A percentile compares a stretch with the other conserved stretches of the same genome.
Evolutionary conservation across 345 rosid species (phyloP).

Genomic region (Jatropha curcas): DNA sequence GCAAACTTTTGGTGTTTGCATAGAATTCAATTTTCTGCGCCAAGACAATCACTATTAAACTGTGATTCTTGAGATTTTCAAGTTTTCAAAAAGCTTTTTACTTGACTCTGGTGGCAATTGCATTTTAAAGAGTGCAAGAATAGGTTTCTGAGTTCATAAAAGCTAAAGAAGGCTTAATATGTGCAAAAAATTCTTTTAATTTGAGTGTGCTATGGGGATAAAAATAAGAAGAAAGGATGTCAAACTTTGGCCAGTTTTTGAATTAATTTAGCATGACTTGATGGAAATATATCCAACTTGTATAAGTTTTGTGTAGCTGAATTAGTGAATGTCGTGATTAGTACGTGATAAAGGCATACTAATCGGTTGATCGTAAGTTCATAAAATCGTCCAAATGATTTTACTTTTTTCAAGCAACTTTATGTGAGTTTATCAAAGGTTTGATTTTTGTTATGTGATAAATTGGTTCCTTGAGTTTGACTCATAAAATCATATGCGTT

Average conservation of each 20-base stretch:
- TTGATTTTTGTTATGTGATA: no score
- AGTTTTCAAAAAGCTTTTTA: background rate
- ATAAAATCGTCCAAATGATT: no score
- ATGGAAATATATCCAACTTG: background rate
- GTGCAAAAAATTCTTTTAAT: background rate
- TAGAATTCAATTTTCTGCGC: background rate
- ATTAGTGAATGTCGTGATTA: background rate
- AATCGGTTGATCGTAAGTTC: no score
- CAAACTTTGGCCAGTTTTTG: background rate
- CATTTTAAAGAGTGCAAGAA: background rate
- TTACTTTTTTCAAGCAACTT: no score
- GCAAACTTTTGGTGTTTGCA: slow-evolving; percentile 25
- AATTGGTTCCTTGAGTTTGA: no score
- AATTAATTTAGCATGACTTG: background rate
- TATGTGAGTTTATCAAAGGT: no score
- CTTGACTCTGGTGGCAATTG: background rate
- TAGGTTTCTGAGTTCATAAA: background rate
- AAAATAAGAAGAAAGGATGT: no score
- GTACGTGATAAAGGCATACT: no score
- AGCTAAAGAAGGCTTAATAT: background rate
- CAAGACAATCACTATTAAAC: background rate
- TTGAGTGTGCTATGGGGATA: background rate
- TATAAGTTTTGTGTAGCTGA: background rate
- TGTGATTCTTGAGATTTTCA: background rate
- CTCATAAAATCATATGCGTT: no score